phyloP scores from a whole-genome alignment of 495 filamentous ascomycete species.

The Hypoxylon crocopeplum region DNA sequence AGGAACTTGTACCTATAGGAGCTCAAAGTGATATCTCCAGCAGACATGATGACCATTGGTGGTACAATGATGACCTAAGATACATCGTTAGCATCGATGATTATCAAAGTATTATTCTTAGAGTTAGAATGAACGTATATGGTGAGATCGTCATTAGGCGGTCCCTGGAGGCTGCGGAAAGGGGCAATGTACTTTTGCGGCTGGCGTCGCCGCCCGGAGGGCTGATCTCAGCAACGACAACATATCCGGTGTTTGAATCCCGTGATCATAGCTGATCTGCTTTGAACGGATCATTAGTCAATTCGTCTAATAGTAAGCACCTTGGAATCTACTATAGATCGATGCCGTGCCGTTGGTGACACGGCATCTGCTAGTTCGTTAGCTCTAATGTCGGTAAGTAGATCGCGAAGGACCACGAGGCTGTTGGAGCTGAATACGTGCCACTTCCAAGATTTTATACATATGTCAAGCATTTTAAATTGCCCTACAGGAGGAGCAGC shows the following conservation, averaged over 20 bases:
- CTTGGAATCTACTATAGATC: neutral
- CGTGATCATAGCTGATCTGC: neutral
- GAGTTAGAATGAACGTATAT: neutral
- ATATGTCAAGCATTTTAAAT: neutral
- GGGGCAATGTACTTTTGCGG: neutral
- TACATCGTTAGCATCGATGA: neutral
- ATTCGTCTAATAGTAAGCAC: conserved; percentile 16
- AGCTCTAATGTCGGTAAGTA: conserved; percentile 5
- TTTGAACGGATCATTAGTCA: neutral
- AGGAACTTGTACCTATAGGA: neutral
- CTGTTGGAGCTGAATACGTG: neutral
- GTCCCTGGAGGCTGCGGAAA: neutral
- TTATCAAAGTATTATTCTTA: neutral
- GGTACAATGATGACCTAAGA: neutral
- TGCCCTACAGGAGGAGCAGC: neutral
- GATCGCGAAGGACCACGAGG: conserved; percentile 1
- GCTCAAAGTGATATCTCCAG: neutral
- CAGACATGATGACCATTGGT: neutral
- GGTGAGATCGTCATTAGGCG: neutral
- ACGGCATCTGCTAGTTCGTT: conserved; percentile 13
- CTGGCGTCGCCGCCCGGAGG: neutral
- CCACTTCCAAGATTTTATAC: conserved; percentile 6
- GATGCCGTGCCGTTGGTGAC: conserved; percentile 6
- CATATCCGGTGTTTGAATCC: neutral
- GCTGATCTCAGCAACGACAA: conserved; percentile 23